These are phyloP conservation scores for Backusella westeae DNA, from an alignment of 192 early-diverging fungal genomes.

Conservation along the genomic window DNA sequence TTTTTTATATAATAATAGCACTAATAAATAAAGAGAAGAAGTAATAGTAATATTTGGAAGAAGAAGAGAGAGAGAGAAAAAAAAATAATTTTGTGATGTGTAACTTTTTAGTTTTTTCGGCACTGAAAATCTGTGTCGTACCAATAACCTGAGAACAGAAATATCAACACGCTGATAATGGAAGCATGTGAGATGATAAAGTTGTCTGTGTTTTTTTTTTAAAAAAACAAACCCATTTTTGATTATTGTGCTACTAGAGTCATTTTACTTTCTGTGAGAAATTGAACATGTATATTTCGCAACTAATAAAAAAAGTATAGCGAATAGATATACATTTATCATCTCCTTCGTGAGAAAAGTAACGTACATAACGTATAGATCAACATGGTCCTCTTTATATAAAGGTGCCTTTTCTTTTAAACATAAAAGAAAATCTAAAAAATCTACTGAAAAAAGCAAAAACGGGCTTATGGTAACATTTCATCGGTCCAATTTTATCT, in stretches of 20 bases:
- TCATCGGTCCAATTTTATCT: neutral
- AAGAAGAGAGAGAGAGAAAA: neutral
- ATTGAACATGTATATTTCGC: neutral
- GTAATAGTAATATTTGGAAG: neutral
- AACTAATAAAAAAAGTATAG: neutral
- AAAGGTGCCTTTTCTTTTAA: neutral
- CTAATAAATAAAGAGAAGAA: neutral
- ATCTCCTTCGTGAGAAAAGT: neutral
- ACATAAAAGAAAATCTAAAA: neutral
- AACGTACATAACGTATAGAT: neutral
- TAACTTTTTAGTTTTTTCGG: conserved; percentile 1
- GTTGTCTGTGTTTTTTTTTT: neutral
- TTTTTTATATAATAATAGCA: neutral
- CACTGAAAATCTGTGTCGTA: neutral
- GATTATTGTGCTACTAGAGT: neutral
- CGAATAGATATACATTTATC: neutral
- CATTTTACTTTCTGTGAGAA: conserved; percentile 3
- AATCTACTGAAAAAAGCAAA: neutral
- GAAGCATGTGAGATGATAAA: conserved; percentile 1
- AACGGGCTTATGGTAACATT: neutral
- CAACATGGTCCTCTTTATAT: neutral
- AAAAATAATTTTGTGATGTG: neutral
- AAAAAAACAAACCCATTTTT: conserved; percentile 3
- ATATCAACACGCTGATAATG: neutral
- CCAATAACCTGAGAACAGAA: conserved; percentile 1